Percentiles rank a stretch among this genome's conserved stretches.
Evolutionary conservation across 805 yeast species (phyloP).

Genomic region (Starmerella roubikii): DNA sequence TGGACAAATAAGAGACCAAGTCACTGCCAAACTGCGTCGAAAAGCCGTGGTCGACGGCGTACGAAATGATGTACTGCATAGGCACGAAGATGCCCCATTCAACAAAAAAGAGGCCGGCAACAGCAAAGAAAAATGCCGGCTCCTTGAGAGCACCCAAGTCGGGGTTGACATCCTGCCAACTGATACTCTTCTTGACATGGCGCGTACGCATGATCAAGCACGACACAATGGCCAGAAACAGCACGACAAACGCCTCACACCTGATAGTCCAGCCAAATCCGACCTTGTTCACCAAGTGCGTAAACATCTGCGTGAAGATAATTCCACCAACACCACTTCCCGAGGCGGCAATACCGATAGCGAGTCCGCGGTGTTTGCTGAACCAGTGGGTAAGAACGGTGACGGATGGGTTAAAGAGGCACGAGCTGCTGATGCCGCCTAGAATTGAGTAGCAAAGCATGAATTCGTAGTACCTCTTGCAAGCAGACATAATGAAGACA

Average conservation of each 20-base stretch:
- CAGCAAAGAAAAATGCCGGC: slow-evolving; percentile 21
- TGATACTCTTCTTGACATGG: slow-evolving; percentile 12
- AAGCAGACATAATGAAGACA: slow-evolving; percentile 38
- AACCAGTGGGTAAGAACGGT: slow-evolving; percentile 55
- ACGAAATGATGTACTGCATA: slow-evolving; percentile 43
- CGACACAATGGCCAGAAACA: slow-evolving; percentile 22
- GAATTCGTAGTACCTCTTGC: slow-evolving; percentile 43
- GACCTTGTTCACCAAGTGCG: slow-evolving; percentile 32
- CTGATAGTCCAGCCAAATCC: slow-evolving; percentile 54
- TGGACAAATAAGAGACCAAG: slow-evolving; percentile 36
- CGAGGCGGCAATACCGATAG: slow-evolving; percentile 47
- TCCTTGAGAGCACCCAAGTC: slow-evolving; percentile 25
- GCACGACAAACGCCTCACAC: slow-evolving; percentile 29
- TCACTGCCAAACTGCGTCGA: slow-evolving; percentile 24
- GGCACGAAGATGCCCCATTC: slow-evolving; percentile 43
- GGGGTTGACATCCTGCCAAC: slow-evolving; percentile 19
- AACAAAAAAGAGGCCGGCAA: slow-evolving; percentile 24
- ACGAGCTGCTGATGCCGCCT: slow-evolving; percentile 34
- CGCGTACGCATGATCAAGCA: slow-evolving; percentile 31
- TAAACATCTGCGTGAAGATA: slow-evolving; percentile 41
- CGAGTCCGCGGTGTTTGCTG: slow-evolving; percentile 40
- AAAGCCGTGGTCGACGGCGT: slow-evolving; percentile 39
- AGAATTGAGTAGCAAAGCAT: slow-evolving; percentile 41
- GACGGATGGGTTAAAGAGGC: slow-evolving; percentile 39
- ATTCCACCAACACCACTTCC: slow-evolving; percentile 62